Evolutionary conservation across 768 basidiomycete genomes (phyloP).

Genomic region (Lactarius sp.): DNA sequence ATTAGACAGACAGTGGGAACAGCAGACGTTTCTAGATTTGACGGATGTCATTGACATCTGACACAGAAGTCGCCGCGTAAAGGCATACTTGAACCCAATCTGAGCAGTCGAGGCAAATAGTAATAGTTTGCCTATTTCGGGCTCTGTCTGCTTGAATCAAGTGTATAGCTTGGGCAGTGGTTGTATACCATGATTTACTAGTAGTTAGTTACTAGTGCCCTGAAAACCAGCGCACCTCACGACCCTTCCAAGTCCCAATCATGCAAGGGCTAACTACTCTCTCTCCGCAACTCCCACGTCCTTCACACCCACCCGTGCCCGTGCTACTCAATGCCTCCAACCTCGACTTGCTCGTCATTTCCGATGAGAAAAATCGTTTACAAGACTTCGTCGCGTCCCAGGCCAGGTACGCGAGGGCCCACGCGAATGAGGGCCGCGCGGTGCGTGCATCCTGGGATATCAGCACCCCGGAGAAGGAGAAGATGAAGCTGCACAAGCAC

Average conservation of each 20-base stretch:
- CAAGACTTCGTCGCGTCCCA: slow-evolving; percentile 49
- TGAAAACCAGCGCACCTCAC: not conserved
- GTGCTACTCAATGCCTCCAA: slow-evolving; percentile 3
- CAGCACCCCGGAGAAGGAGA: not conserved
- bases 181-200: too few species aligned
- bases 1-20: too few species aligned
- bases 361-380: slow-evolving; percentile 42
- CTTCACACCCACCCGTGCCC: not conserved
- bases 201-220: too few species aligned
- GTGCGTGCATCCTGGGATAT: slow-evolving; percentile 27
- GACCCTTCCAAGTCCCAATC: slow-evolving; percentile 31
- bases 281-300: not conserved
- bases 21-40: too few species aligned
- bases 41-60: too few species aligned
- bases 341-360: slow-evolving; percentile 26
- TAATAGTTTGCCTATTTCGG: too few species aligned
- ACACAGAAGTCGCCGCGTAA: not conserved
- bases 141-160: too few species aligned
- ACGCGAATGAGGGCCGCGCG: slow-evolving; percentile 39
- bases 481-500: slow-evolving; percentile 7
- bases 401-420: slow-evolving; percentile 38
- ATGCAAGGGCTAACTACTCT: not conserved
- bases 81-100: slow-evolving; percentile 32
- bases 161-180: too few species aligned
- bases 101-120: not conserved